phyloP scores from a whole-genome alignment of 2,329 filamentous ascomycete species.

The Biscogniauxia sp. region DNA sequence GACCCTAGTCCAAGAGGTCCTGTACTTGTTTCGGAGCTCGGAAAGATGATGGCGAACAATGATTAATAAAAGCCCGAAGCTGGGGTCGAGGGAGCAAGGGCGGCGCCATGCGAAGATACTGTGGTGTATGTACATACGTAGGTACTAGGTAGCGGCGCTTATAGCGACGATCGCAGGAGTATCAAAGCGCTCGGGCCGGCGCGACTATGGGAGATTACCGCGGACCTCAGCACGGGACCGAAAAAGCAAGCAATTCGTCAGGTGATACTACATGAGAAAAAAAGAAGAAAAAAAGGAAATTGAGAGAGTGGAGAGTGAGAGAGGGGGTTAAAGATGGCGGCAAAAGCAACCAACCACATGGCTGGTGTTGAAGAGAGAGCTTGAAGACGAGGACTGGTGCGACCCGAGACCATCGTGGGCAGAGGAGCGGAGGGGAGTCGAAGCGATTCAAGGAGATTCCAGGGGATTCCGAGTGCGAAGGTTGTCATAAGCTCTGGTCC shows the following conservation, averaged over 20 bases:
- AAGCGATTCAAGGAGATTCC: too few relatives aligned
- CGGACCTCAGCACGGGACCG: neutral
- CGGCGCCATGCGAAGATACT: neutral
- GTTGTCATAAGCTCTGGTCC: constrained; percentile 1
- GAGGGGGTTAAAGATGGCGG: constrained; percentile 22
- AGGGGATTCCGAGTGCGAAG: neutral
- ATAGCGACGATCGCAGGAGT: neutral
- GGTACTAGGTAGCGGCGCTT: neutral
- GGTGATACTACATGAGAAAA: neutral
- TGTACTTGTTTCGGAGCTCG: neutral
- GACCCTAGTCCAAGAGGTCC: neutral
- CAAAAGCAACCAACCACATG: constrained; percentile 18
- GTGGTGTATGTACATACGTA: too few relatives aligned
- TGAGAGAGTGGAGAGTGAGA: neutral
- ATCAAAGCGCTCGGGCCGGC: neutral
- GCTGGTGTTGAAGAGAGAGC: constrained; percentile 1
- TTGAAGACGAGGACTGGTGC: constrained; percentile 8
- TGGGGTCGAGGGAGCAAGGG: neutral
- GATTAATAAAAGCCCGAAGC: neutral
- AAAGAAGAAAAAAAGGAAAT: too few relatives aligned
- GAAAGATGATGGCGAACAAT: neutral
- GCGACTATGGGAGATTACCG: neutral
- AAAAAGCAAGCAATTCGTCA: neutral
- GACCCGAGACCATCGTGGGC: constrained; percentile 6
- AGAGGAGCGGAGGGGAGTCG: neutral